phyloP scores from a whole-genome alignment of 1,139 yeast genomes.

The Meyerozyma smithsonii region DNA sequence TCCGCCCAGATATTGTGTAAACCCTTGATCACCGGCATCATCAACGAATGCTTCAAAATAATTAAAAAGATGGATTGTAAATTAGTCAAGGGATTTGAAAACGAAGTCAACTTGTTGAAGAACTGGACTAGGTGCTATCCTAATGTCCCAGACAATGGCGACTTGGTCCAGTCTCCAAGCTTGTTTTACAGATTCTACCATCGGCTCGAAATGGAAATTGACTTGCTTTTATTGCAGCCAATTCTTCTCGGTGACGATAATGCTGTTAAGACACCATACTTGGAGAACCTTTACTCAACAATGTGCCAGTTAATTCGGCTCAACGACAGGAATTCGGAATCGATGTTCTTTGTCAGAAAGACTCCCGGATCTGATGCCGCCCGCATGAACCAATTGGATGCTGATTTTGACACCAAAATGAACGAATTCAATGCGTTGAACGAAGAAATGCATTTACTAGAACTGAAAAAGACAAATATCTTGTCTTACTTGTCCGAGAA shows the following conservation, averaged over 20 bases:
- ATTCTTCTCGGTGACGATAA: constrained; percentile 82
- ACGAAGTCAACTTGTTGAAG: constrained; percentile 53
- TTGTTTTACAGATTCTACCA: constrained; percentile 60
- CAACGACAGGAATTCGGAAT: constrained; percentile 27
- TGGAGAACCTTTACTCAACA: constrained; percentile 80
- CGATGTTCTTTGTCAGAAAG: constrained; percentile 32
- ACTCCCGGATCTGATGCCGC: constrained; percentile 6
- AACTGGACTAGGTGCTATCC: constrained; percentile 50
- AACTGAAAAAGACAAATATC: neutral
- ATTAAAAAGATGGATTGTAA: constrained; percentile 78
- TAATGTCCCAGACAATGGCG: constrained; percentile 16
- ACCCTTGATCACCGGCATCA: constrained; percentile 76
- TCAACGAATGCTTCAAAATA: constrained; percentile 68
- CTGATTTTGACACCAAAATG: constrained; percentile 9
- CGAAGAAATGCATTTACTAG: neutral
- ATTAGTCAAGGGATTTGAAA: constrained; percentile 59
- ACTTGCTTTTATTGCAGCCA: constrained; percentile 75
- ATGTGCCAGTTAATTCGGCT: constrained; percentile 62
- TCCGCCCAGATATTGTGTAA: constrained; percentile 70
- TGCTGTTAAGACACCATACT: constrained; percentile 80
- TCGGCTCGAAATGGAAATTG: constrained; percentile 55
- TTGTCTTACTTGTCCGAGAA: neutral
- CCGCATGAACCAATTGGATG: constrained; percentile 6
- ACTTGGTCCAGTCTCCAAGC: constrained; percentile 43
- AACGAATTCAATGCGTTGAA: neutral